Evolutionary conservation across 2,329 filamentous ascomycete species (phyloP).

Genomic region (Madurella mycetomatis): DNA sequence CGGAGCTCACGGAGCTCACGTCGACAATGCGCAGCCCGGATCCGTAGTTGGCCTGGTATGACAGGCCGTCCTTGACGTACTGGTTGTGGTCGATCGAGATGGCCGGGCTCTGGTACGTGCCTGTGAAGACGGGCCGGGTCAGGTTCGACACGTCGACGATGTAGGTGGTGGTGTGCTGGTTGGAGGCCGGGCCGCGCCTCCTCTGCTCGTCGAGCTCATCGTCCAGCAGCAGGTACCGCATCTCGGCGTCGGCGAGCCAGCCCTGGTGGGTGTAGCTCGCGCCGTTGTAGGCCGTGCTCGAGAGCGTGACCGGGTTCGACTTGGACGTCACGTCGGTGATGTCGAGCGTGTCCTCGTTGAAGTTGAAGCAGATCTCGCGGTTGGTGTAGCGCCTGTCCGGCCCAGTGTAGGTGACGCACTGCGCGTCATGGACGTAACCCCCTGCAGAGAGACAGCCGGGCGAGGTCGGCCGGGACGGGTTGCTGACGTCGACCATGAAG

Average conservation of each 20-base stretch:
- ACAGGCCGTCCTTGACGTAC: constrained; percentile 41
- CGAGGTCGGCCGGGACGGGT: constrained; percentile 48
- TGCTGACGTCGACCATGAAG: constrained; percentile 54
- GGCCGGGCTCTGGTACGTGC: constrained; percentile 38
- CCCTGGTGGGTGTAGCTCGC: constrained; percentile 54
- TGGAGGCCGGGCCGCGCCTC: constrained; percentile 35
- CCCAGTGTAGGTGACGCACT: constrained; percentile 52
- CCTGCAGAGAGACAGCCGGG: constrained; percentile 51
- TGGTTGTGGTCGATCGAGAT: constrained; percentile 47
- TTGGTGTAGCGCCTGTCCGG: constrained; percentile 45
- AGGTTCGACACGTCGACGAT: constrained; percentile 44
- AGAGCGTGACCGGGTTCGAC: constrained; percentile 5
- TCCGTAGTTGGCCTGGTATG: constrained; percentile 48
- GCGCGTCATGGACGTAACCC: constrained; percentile 59
- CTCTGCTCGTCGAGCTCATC: constrained; percentile 49
- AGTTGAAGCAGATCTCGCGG: constrained; percentile 53
- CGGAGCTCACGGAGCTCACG: constrained; percentile 30
- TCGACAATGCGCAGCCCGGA: constrained; percentile 42
- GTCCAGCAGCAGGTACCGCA: constrained; percentile 45
- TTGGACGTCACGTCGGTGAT: constrained; percentile 29
- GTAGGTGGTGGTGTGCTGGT: constrained; percentile 45
- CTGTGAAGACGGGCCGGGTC: constrained; percentile 30
- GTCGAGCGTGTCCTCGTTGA: constrained; percentile 36
- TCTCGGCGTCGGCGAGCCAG: constrained; percentile 45
- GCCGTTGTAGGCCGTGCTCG: constrained; percentile 13